Evolutionary conservation across 164 flowering plant species (phyloP), one percentile per base, ranked within the genome.

Genomic region (Sedum album): DNA sequence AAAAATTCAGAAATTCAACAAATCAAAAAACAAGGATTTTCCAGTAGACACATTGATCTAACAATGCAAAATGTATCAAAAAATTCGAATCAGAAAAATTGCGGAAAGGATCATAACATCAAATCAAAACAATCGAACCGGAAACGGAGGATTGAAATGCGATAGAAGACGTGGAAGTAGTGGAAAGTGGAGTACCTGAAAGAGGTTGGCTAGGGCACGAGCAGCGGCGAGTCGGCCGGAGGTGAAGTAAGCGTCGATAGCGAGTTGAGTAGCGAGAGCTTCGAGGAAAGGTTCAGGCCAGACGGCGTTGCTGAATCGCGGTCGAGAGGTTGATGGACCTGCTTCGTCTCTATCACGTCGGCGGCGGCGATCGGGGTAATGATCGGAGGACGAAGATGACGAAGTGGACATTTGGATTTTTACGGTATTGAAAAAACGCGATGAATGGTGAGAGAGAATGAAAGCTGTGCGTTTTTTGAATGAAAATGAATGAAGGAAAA

Each of bases 261-360:
- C 96, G 5, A 92, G 82, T 57, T 81, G 90, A 48, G 70, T 60
- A 31, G 88, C 90, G 4, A 92, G 86, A 17, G 90, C 84, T 76
- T 92, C 98, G 0, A 92, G 70, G 63, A 92, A 87, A 11, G 88
- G 95, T 73, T 84, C 96, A 14, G 98, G 96, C 96, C 93, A 91
- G 1, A 83, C 85, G 26, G 80, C 90, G 44, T 81, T 78, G n/a
- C 61, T 65, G 17, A 67, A 72, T 33, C 89, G 81, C 42, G 66
- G 81, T 1, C 88, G 76, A 20, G 88, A 80, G 0, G 88, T 77
- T 0, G 89, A 80, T 1, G 90, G 85, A 14, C 79, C 84, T 53
- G 75, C 84, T 63, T 68, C 68, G 39, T 73, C 74, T 23, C 80
- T 35, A 6, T 65, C 35, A 31, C 66, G 31, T 18, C 63, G 57